These are phyloP conservation scores for Stemphylium beticola DNA, from an alignment of 2,329 filamentous ascomycete species.

Conservation along the genomic window DNA sequence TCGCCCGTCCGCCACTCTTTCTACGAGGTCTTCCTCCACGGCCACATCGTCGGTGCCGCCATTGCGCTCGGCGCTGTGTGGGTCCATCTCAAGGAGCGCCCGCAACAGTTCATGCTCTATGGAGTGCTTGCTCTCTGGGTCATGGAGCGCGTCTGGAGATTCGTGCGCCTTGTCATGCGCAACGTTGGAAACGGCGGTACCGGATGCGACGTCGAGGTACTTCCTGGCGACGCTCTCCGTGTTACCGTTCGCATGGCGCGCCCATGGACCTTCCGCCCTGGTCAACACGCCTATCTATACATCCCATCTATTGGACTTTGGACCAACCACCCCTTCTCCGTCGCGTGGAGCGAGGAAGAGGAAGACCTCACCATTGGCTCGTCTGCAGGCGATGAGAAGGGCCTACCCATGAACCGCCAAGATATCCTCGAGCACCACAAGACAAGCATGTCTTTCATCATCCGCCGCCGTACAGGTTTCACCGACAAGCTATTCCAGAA, in stretches of 20 bases:
- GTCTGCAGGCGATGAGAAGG: slow-evolving; percentile 50
- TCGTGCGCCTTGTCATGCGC: slow-evolving; percentile 66
- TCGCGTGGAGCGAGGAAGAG: slow-evolving; percentile 76
- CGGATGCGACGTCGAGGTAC: slow-evolving; percentile 72
- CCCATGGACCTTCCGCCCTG: slow-evolving; percentile 76
- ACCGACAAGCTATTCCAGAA: slow-evolving; percentile 80
- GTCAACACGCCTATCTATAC: slow-evolving; percentile 81
- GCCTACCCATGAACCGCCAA: slow-evolving; percentile 56
- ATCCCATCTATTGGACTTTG: slow-evolving; percentile 73
- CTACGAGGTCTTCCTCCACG: slow-evolving; percentile 77
- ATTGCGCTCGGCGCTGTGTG: slow-evolving; percentile 68
- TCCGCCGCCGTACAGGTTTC: slow-evolving; percentile 86
- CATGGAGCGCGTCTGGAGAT: slow-evolving; percentile 66
- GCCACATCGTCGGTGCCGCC: slow-evolving; percentile 71
- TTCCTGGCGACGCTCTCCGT: slow-evolving; percentile 76
- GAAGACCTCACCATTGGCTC: slow-evolving; percentile 41
- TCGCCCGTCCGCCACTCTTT: slow-evolving; percentile 77
- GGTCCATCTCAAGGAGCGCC: slow-evolving; percentile 65
- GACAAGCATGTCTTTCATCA: slow-evolving; percentile 76
- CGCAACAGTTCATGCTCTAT: slow-evolving; percentile 66
- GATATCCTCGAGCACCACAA: slow-evolving; percentile 59
- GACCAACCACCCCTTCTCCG: slow-evolving; percentile 80
- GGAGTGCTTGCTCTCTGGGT: slow-evolving; percentile 71
- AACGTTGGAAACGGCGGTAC: slow-evolving; percentile 72
- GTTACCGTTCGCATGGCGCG: slow-evolving; percentile 76